Percentiles rank a stretch among this genome's conserved stretches.
Conservation (phyloP, 1,284 basidiomycete genomes). For the Cutaneotrichosporon dermatis region DNA sequence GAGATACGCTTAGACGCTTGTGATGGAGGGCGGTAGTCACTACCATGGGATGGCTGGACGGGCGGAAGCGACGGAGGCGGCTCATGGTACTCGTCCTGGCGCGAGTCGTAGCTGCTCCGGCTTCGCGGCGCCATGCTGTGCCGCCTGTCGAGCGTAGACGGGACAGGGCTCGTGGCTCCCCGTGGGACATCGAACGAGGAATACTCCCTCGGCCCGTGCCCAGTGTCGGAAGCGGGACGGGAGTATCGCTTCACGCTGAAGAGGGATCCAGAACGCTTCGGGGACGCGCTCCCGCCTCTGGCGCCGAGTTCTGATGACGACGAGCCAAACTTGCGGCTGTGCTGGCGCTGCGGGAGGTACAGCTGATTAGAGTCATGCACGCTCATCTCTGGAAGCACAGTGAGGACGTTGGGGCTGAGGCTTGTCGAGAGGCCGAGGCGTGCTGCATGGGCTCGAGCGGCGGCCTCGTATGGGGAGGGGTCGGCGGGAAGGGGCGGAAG, state of each 20-base stretch:
- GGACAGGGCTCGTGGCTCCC: too few species aligned
- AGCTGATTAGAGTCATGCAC: conserved; percentile 28
- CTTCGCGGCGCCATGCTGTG: too few species aligned
- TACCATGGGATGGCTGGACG: too few species aligned
- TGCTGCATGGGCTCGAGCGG: neutral
- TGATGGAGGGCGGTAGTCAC: too few species aligned
- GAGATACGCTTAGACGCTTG: neutral
- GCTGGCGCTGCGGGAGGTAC: conserved; percentile 6
- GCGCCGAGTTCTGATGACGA: neutral
- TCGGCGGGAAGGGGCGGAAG: neutral
- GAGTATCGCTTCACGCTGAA: neutral
- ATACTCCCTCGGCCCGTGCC: neutral
- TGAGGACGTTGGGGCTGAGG: conserved; percentile 42
- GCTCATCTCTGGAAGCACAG: conserved; percentile 45
- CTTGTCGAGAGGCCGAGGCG: conserved; percentile 33
- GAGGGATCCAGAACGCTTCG: neutral
- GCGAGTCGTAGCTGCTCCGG: too few species aligned
- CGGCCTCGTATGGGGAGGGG: conserved; percentile 5
- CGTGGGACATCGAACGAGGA: neutral
- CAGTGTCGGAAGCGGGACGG: conserved; percentile 1
- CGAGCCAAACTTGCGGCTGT: conserved; percentile 1
- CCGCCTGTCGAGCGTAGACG: too few species aligned
- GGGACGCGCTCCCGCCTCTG: neutral
- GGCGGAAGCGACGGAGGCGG: too few species aligned
- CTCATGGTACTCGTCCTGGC: too few species aligned